phyloP scores from a whole-genome alignment of 2,329 filamentous ascomycete genomes.

The Colletotrichum neosansevieriae region DNA sequence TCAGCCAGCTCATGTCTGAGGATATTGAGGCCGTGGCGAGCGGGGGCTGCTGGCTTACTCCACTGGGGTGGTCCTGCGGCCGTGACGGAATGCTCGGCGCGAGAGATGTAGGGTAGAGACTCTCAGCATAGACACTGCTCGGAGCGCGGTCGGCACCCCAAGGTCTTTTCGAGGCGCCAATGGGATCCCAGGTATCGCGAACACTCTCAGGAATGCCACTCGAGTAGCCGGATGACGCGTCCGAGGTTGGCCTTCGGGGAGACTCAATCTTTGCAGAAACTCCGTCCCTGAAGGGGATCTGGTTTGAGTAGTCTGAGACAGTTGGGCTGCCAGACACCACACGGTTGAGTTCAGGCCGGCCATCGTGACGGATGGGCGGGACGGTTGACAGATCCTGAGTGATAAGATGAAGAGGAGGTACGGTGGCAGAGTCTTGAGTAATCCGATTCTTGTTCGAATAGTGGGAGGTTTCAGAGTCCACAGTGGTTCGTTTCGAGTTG shows the following conservation, averaged over 20 bases:
- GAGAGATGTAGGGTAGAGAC: slow-evolving; percentile 57
- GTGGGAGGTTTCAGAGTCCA: slow-evolving; percentile 68
- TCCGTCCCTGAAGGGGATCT: slow-evolving; percentile 65
- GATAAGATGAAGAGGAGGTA: slow-evolving; percentile 72
- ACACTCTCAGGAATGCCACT: slow-evolving; percentile 76
- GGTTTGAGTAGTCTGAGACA: slow-evolving; percentile 69
- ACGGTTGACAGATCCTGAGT: slow-evolving; percentile 77
- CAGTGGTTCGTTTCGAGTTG: slow-evolving; percentile 60
- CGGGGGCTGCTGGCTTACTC: slow-evolving; percentile 62
- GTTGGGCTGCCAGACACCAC: slow-evolving; percentile 79
- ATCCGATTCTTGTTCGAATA: slow-evolving; percentile 65
- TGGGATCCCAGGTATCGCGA: slow-evolving; percentile 67
- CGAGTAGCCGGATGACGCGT: slow-evolving; percentile 68
- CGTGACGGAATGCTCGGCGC: slow-evolving; percentile 51
- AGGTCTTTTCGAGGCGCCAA: slow-evolving; percentile 52
- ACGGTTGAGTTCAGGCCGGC: slow-evolving; percentile 71
- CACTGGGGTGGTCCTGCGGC: slow-evolving; percentile 47
- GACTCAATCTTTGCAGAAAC: slow-evolving; percentile 71
- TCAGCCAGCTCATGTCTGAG: slow-evolving; percentile 85
- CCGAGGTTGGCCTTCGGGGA: slow-evolving; percentile 59
- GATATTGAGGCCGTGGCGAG: slow-evolving; percentile 62
- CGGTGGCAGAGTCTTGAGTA: slow-evolving; percentile 76
- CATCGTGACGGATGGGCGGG: slow-evolving; percentile 74
- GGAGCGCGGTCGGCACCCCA: slow-evolving; percentile 65
- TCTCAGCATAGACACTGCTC: slow-evolving; percentile 64